Conservation (phyloP, 352 stramenopile genomes). For the Phytopythium mirpurense region DNA sequence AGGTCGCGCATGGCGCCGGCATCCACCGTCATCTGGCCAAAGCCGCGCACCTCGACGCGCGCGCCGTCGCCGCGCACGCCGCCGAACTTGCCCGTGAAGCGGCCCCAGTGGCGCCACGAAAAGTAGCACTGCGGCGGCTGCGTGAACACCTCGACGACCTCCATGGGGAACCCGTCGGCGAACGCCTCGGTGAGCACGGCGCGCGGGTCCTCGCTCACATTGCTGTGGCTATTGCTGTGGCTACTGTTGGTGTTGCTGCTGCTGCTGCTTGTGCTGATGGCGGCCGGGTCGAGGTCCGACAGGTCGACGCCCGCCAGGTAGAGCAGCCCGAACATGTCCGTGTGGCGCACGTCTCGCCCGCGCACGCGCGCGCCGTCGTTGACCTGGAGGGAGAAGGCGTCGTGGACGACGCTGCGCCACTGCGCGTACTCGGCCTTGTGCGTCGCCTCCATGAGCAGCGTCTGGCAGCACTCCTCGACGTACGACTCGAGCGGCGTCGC, state of each 20-base stretch:
- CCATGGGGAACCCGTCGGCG: constrained; percentile 71
- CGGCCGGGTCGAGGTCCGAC: constrained; percentile 23
- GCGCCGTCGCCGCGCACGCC: constrained; percentile 56
- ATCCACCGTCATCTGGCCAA: constrained; percentile 66
- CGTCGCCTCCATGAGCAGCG: constrained; percentile 76
- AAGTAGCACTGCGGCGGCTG: constrained; percentile 75
- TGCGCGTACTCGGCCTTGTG: constrained; percentile 56
- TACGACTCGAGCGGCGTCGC: constrained; percentile 60
- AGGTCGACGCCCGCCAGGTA: constrained; percentile 39
- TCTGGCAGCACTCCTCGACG: constrained; percentile 69
- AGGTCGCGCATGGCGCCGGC: constrained; percentile 39
- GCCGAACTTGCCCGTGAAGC: constrained; percentile 61
- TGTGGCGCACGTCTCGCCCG: constrained; percentile 36
- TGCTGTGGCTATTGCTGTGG: no score
- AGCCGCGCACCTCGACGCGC: constrained; percentile 59
- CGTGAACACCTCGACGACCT: constrained; percentile 75
- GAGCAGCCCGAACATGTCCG: constrained; percentile 68
- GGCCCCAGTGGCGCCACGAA: constrained; percentile 74
- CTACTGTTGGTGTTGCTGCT: no score
- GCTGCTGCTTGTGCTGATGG: constrained; percentile 24
- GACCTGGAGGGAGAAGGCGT: constrained; percentile 64
- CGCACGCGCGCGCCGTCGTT: constrained; percentile 53
- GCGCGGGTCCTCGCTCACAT: constrained; percentile 37
- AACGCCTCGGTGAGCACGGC: constrained; percentile 60
- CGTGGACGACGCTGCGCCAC: constrained; percentile 55